Percentiles rank a stretch among this genome's conserved stretches.
phyloP scores from a whole-genome alignment of 257 asterid species.

The Gardenia jasminoides region DNA sequence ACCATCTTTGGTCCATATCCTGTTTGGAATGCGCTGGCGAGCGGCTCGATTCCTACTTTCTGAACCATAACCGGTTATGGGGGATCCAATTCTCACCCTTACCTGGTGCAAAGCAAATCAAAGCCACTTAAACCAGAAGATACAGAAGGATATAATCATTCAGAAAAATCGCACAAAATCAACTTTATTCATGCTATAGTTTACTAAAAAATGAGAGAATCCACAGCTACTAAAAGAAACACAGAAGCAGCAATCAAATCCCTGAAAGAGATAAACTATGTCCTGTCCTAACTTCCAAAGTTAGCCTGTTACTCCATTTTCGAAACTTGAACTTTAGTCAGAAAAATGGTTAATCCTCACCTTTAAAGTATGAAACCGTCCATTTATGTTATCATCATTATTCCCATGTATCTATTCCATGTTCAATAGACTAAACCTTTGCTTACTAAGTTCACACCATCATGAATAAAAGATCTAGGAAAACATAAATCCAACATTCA shows the following conservation, averaged over 20 bases:
- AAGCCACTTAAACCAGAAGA: constrained; percentile 2
- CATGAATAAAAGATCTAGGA: not conserved
- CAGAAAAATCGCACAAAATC: not conserved
- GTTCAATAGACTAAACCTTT: not conserved
- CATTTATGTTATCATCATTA: not conserved
- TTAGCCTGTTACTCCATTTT: not conserved
- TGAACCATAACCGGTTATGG: constrained; percentile 84
- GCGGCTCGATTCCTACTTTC: constrained; percentile 96
- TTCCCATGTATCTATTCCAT: not conserved
- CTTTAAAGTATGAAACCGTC: not conserved
- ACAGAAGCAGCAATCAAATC: not conserved
- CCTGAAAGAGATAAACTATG: not conserved
- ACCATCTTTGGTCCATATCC: constrained; percentile 78
- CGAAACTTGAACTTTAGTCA: not conserved
- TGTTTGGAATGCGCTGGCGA: constrained; percentile 85
- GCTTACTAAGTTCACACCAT: not conserved
- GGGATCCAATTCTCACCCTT: constrained; percentile 78
- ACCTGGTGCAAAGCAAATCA: constrained; percentile 46
- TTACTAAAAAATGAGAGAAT: not conserved
- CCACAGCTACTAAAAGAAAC: not conserved
- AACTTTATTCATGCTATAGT: not conserved
- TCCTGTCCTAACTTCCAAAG: not conserved
- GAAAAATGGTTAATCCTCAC: not conserved
- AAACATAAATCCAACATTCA: not conserved
- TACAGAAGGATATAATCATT: not conserved